A percentile compares a stretch with the other conserved stretches of the same genome.
Conservation (phyloP, 2,329 filamentous ascomycete genomes). For the Didymosphaeria variabile region DNA sequence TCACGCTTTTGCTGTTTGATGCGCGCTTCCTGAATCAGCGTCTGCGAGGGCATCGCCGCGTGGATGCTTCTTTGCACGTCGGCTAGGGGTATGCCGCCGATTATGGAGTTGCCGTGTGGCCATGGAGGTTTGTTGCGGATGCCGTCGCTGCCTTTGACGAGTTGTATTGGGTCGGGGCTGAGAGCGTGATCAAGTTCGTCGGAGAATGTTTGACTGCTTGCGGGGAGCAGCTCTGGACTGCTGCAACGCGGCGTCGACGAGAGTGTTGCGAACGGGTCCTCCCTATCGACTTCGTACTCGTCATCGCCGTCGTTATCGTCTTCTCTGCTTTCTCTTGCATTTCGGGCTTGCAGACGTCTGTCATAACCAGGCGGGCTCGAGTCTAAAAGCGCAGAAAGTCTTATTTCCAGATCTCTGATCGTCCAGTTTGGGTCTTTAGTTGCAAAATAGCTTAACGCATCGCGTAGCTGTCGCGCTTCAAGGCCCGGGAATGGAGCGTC, state of each 20-base stretch:
- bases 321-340: background rate
- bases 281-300: background rate
- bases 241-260: background rate
- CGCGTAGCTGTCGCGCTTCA: background rate
- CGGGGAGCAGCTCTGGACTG: background rate
- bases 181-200: no score
- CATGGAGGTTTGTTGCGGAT: background rate
- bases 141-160: constrained; percentile 3
- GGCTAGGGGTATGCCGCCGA: background rate
- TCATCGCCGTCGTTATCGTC: constrained; percentile 1
- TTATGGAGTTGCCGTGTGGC: background rate
- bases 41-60: background rate
- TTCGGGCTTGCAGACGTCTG: background rate
- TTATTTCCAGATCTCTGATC: background rate
- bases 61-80: background rate
- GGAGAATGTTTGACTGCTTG: background rate
- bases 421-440: background rate
- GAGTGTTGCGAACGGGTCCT: background rate
- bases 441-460: background rate
- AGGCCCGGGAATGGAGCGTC: no score
- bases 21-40: no score
- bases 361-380: background rate
- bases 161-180: background rate
- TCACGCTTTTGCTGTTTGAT: background rate
- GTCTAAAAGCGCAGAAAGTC: background rate